Base-by-base conservation (phyloP, 768 basidiomycete genomes). In the Mycena olivaceomarginata region DNA sequence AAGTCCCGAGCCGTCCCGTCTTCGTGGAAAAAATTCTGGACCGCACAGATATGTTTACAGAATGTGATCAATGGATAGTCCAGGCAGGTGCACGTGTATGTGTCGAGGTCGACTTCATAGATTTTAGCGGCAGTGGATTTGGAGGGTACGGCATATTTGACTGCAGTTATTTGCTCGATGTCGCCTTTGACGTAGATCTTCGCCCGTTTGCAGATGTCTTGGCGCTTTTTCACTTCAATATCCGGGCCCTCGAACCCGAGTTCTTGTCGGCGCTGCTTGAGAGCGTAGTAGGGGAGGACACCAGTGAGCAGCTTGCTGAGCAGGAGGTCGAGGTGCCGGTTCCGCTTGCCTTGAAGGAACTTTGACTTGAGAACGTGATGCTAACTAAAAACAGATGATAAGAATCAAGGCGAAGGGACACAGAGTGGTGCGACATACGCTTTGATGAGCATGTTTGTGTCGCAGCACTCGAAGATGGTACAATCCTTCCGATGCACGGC, bases 391-490 rank as follows among this genome's bases (percentile, higher is more conserved):
- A 67, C 7, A 43, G 20, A n/a, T 39, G 31, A 22, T 41, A 37
- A 31, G 37, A 8, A 45, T n/a, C 22, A 18, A 43, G 13, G 45
- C 11, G 62, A 12, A 8, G 12, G 22, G n/a, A 5, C 13, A 9
- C 10, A 59, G 15, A 59, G 11, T 5, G 37, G 11, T 5, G 37
- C 10, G 39, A 64, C 48, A 39, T 45, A 75, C 56, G 76, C 81
- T 72, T 84, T 81, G 39, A 83, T 73, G 9, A 83, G 79, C 83
- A 84, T 84, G 45, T 84, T 84, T 0, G 83, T 84, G 39, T 84
- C 81, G 56, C 70, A 69, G 12, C 40, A 16, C 62, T 76, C 45
- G 41, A 72, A 79, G n/a, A 83, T 73, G 5, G 1, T 67, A 2
- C 80, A 67, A 13, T 74, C 75, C 39, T 41, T 67, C 1, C 79